Conservation (phyloP, 176 grass and related monocot genomes). For the Musa troglodytarum region DNA sequence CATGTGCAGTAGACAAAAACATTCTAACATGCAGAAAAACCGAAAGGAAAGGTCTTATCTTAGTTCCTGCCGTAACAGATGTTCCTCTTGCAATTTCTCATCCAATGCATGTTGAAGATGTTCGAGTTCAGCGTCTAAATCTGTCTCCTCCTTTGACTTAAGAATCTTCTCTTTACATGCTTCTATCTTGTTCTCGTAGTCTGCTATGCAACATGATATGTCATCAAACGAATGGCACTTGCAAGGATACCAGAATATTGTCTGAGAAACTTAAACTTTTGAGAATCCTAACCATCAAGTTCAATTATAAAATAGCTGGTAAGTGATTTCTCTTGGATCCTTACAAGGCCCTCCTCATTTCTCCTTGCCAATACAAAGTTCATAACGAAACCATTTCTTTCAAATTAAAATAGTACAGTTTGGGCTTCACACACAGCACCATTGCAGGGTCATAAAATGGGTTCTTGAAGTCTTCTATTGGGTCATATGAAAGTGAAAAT, state of each 20-base stretch:
- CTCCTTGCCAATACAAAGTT: background rate
- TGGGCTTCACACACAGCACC: background rate
- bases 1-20: no score
- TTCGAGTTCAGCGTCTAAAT: slow-evolving; percentile 48
- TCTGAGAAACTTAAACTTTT: background rate
- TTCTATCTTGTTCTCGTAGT: slow-evolving; percentile 35
- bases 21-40: slow-evolving; percentile 8
- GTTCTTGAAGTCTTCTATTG: background rate
- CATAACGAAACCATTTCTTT: no score
- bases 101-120: slow-evolving; percentile 35
- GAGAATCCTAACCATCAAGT: background rate
- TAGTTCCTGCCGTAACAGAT: slow-evolving; percentile 44
- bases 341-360: background rate
- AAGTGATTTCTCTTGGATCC: background rate
- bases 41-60: slow-evolving; percentile 48
- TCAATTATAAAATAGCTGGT: background rate
- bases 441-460: background rate
- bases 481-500: background rate
- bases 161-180: slow-evolving; percentile 41
- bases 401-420: no score
- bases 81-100: slow-evolving; percentile 37
- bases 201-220: slow-evolving; percentile 27
- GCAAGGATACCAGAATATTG: background rate
- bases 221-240: background rate
- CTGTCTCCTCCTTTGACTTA: slow-evolving; percentile 42